These are phyloP conservation scores for Phalaenopsis aphrodite DNA, from an alignment of 106 monocot genomes.

Conservation along the genomic window DNA sequence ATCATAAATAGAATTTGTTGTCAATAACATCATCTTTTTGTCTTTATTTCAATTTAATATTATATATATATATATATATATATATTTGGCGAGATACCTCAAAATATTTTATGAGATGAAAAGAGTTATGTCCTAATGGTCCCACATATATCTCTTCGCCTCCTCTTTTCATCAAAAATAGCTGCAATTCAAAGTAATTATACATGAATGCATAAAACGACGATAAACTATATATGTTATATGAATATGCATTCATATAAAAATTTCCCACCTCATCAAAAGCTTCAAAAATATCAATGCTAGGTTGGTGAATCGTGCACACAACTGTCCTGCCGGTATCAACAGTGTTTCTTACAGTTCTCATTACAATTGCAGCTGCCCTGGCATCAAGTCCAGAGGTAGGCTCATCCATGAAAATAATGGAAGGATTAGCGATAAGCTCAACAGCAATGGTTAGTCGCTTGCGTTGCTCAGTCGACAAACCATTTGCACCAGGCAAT, in stretches of 20 bases:
- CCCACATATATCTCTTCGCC: slow-evolving; percentile 19
- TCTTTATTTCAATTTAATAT: not conserved
- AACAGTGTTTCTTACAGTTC: slow-evolving; percentile 32
- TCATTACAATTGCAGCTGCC: slow-evolving; percentile 57
- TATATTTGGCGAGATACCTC: slow-evolving; percentile 1
- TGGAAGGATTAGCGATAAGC: slow-evolving; percentile 25
- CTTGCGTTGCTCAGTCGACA: slow-evolving; percentile 55
- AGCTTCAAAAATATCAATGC: slow-evolving; percentile 25
- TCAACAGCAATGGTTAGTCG: slow-evolving; percentile 50
- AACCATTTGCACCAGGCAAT: slow-evolving; percentile 40
- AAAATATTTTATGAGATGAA: slow-evolving; percentile 14
- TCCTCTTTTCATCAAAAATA: slow-evolving; percentile 13
- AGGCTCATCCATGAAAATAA: slow-evolving; percentile 29
- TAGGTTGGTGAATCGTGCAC: slow-evolving; percentile 27
- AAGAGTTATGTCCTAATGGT: slow-evolving; percentile 9
- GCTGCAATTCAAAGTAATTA: not conserved
- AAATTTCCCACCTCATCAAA: slow-evolving; percentile 19
- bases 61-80: not conserved
- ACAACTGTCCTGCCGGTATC: slow-evolving; percentile 20
- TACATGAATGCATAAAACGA: not conserved
- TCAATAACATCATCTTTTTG: not conserved
- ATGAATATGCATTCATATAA: not conserved
- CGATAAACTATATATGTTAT: not conserved
- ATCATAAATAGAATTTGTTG: not conserved
- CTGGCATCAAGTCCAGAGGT: slow-evolving; percentile 53